These are phyloP conservation scores for Pinus tabuliformis DNA, from an alignment of 75 land plant genomes.

Conservation along the genomic window DNA sequence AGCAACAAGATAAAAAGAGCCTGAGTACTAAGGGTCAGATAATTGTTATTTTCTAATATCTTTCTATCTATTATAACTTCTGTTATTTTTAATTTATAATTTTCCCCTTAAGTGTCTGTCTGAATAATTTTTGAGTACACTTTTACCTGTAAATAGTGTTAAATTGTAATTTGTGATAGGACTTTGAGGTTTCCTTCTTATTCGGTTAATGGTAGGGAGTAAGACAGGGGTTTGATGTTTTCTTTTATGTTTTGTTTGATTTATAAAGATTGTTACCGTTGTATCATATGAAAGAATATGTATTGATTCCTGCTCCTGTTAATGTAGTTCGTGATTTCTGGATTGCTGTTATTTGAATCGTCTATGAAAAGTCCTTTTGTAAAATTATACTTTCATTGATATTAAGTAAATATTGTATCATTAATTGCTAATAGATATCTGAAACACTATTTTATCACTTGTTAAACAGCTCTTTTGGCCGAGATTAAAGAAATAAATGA, in stretches of 20 bases:
- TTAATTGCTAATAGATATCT: neutral
- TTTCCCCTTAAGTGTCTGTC: neutral
- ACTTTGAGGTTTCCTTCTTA: neutral
- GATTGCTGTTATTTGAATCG: neutral
- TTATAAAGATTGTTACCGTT: neutral
- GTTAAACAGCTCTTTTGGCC: slow-evolving; percentile 55
- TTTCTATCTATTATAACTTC: neutral
- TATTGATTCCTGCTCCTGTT: neutral
- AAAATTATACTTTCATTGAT: too few relatives aligned
- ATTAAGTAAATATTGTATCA: too few relatives aligned
- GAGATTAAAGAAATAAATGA: slow-evolving; percentile 93
- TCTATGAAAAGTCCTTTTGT: neutral
- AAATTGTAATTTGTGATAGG: neutral
- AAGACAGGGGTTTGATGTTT: neutral
- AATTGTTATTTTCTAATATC: neutral
- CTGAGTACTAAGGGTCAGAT: slow-evolving; percentile 77
- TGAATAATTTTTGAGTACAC: neutral
- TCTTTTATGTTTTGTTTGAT: neutral
- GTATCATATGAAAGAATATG: neutral
- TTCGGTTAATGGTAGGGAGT: neutral
- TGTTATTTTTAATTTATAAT: neutral
- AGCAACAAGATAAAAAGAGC: slow-evolving; percentile 90
- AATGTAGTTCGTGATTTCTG: neutral
- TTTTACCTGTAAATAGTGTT: too few relatives aligned
- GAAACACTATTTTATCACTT: neutral